A percentile compares a stretch with the other conserved stretches of the same genome.
Evolutionary conservation across 441 rosid species (phyloP).

Genomic region (Syzygium malaccense): DNA sequence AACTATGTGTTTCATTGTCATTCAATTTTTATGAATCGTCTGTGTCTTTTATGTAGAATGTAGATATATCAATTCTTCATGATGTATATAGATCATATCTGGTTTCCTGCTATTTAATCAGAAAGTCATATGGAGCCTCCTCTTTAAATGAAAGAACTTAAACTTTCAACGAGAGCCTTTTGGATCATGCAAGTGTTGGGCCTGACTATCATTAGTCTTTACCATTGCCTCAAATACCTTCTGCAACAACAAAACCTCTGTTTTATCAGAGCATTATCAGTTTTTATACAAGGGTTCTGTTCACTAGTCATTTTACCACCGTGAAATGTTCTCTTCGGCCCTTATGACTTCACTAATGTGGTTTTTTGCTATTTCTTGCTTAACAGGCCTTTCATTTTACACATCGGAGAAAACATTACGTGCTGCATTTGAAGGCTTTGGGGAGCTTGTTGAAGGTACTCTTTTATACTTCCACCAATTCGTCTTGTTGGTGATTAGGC

Average conservation of each 20-base stretch:
- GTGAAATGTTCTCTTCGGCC: not conserved
- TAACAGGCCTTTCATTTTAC: constrained; percentile 80
- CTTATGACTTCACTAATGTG: not conserved
- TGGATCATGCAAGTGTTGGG: not conserved
- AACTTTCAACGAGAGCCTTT: not conserved
- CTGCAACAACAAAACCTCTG: not conserved
- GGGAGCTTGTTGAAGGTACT: constrained; percentile 84
- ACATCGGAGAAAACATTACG: constrained; percentile 93
- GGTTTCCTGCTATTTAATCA: not conserved
- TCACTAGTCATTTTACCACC: not conserved
- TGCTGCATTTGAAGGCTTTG: constrained; percentile 85
- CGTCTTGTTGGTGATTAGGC: not conserved
- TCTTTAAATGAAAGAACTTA: not conserved
- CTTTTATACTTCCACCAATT: not conserved
- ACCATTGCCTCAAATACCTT: not conserved
- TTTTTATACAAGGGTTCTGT: not conserved
- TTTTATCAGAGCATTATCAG: not conserved
- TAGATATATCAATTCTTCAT: not conserved
- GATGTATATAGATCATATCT: not conserved
- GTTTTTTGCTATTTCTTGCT: not conserved
- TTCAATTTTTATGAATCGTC: not conserved
- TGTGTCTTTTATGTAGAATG: not conserved
- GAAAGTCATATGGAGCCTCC: not conserved
- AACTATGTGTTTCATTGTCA: not conserved
- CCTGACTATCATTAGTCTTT: not conserved